Base-by-base conservation (phyloP, 495 filamentous ascomycete species). In the Hypoxylon cercidicola region DNA sequence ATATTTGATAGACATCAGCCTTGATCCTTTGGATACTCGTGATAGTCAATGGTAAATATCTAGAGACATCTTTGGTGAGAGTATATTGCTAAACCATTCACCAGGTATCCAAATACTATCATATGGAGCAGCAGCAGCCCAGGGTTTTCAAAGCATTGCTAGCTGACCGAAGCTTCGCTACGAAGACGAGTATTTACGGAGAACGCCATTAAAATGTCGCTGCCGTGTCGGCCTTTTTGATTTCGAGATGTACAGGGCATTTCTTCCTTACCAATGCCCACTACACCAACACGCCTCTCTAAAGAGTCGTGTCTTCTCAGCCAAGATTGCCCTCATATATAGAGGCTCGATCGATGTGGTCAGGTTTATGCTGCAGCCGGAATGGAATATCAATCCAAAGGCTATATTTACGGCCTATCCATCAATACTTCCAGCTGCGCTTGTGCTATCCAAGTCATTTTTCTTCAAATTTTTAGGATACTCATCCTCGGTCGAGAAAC, bases 251-350 rank as follows among this genome's bases (percentile, higher is more conserved):
- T 62, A 56, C 13, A n/a, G 41, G 19, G 28, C 20, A 46, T 23
- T 66, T 0, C 35, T 61, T 51, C 63, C 63, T 0, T 57, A 52
- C 30, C 51, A 35, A 47, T 61, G 57, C 15, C 57, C 56, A 11
- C 34, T 3, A 13, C 63, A 61, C 32, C 20, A 11, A 16, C 13
- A 3, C 21, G 47, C 55, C n/a, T 41, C 56, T 2, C n/a, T 66
- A 8, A 0, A 32, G 15, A 56, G 56, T 4, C 63, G 63, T 2
- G 0, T 56, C 3, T 0, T 13, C 15, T 39, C 51, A 44, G 51
- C 10, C 5, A 2, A 1, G 6, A 3, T 20, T 1, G 18, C 18
- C 7, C 3, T 39, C 13, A 4, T 16, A 30, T 20, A 0, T n/a
- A 7, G 18, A 12, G 16, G 3, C 21, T 8, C 12, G 1, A 20